Percentiles rank a stretch among this genome's conserved stretches.
These are phyloP conservation scores for Lactuca sativa DNA, from an alignment of 129 eudicot species.

Conservation along the genomic window DNA sequence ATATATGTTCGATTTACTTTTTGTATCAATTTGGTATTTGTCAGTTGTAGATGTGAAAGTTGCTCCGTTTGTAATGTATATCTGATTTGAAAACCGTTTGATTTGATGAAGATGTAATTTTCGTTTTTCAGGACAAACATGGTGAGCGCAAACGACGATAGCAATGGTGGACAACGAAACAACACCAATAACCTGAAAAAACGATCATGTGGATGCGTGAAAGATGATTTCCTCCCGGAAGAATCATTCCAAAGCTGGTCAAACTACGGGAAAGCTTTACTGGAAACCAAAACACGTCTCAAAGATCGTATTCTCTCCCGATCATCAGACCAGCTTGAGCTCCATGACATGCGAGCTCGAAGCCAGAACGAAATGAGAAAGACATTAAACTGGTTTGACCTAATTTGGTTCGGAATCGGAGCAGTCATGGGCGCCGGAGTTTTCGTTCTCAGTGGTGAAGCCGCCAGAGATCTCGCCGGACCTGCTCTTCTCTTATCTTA, in stretches of 20 bases:
- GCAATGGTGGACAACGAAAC: constrained; percentile 26
- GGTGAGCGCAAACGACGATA: constrained; percentile 31
- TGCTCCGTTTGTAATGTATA: background rate
- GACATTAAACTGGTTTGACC: constrained; percentile 69
- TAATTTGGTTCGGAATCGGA: constrained; percentile 80
- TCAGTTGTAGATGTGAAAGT: background rate
- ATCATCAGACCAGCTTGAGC: constrained; percentile 52
- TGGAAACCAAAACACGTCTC: constrained; percentile 46
- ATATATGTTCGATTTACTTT: background rate
- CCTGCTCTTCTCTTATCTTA: constrained; percentile 70
- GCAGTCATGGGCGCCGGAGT: constrained; percentile 85
- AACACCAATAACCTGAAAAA: constrained; percentile 19
- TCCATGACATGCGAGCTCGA: constrained; percentile 47
- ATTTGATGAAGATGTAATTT: background rate
- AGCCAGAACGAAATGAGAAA: constrained; percentile 62
- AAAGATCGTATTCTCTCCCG: constrained; percentile 59
- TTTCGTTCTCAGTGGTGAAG: constrained; percentile 77
- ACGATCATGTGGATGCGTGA: constrained; percentile 51
- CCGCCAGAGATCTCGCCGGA: constrained; percentile 56
- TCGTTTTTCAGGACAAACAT: constrained; percentile 23
- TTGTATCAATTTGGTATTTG: background rate
- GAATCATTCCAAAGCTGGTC: constrained; percentile 77
- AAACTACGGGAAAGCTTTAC: constrained; percentile 52
- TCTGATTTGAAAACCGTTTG: background rate
- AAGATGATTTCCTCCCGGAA: constrained; percentile 70